A percentile compares a stretch with the other conserved stretches of the same genome.
Evolutionary conservation across 345 rosid genomes (phyloP).

Genomic region (Melastoma malabathricum): DNA sequence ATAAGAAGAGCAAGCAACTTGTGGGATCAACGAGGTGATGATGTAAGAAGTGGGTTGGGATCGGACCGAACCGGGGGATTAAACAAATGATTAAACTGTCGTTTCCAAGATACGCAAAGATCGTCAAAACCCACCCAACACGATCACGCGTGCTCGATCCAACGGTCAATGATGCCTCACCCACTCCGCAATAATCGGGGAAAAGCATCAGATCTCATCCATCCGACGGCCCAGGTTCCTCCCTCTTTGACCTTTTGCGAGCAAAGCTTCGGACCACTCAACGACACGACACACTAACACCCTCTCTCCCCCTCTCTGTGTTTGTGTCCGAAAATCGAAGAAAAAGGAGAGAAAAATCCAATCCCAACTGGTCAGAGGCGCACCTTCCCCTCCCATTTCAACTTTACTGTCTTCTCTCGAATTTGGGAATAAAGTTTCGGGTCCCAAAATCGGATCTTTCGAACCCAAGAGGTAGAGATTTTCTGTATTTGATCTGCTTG

Average conservation of each 20-base stretch:
- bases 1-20: too few relatives aligned
- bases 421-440: too few relatives aligned
- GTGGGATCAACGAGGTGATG: too few relatives aligned
- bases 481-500: too few relatives aligned
- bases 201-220: conserved; percentile 10
- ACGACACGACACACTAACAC: neutral
- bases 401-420: too few relatives aligned
- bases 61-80: neutral
- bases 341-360: too few relatives aligned
- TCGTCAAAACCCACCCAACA: neutral
- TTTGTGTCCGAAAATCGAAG: too few relatives aligned
- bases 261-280: neutral
- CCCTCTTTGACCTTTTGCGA: neutral
- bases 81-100: neutral
- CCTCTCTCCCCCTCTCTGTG: neutral
- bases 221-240: conserved; percentile 3
- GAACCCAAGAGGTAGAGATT: too few relatives aligned
- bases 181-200: conserved; percentile 11
- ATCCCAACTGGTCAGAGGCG: too few relatives aligned
- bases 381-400: too few relatives aligned
- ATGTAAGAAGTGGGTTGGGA: too few relatives aligned
- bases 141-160: conserved; percentile 8
- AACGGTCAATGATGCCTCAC: conserved; percentile 2
- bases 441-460: too few relatives aligned
- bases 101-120: neutral